phyloP scores from a whole-genome alignment of 2,329 filamentous ascomycete species.

The Beauveria australis region DNA sequence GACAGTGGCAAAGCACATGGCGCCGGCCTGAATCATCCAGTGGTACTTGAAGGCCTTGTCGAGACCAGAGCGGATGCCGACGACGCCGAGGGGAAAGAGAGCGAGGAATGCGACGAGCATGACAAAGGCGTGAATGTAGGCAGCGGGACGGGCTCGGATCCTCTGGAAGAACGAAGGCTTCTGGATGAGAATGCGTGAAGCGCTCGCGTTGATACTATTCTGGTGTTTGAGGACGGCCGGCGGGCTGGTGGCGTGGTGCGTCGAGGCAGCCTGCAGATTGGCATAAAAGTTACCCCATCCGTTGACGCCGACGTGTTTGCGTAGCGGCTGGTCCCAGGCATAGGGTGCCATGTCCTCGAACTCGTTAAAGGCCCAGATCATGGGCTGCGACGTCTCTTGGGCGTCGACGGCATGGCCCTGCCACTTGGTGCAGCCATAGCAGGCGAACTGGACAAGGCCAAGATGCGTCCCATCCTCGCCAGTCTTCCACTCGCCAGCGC shows the following conservation, averaged over 20 bases:
- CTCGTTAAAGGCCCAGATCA: slow-evolving; percentile 9
- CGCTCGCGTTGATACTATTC: background rate
- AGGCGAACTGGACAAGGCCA: background rate
- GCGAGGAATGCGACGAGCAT: slow-evolving; percentile 9
- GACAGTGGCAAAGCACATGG: background rate
- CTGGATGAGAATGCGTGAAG: background rate
- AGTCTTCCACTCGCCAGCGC: background rate
- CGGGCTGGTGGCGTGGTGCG: slow-evolving; percentile 1
- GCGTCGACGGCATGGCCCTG: slow-evolving; percentile 2
- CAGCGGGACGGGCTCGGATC: background rate
- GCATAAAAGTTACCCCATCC: slow-evolving; percentile 11
- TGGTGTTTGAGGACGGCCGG: background rate
- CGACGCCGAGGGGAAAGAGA: slow-evolving; percentile 8
- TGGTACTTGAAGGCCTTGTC: slow-evolving; percentile 9
- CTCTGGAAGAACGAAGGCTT: background rate
- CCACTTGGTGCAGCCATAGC: slow-evolving; percentile 10
- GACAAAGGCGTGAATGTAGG: slow-evolving; percentile 9
- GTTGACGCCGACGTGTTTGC: slow-evolving; percentile 7
- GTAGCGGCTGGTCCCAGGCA: slow-evolving; percentile 5
- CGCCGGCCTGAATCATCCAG: slow-evolving; percentile 7
- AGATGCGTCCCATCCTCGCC: background rate
- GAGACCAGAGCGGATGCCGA: slow-evolving; percentile 10
- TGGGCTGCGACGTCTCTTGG: slow-evolving; percentile 4
- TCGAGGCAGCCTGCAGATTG: slow-evolving; percentile 4
- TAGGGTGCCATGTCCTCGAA: slow-evolving; percentile 9